These are phyloP conservation scores for Rhododendron kiyosumense DNA, from an alignment of 148 eudicot species.

Conservation along the genomic window DNA sequence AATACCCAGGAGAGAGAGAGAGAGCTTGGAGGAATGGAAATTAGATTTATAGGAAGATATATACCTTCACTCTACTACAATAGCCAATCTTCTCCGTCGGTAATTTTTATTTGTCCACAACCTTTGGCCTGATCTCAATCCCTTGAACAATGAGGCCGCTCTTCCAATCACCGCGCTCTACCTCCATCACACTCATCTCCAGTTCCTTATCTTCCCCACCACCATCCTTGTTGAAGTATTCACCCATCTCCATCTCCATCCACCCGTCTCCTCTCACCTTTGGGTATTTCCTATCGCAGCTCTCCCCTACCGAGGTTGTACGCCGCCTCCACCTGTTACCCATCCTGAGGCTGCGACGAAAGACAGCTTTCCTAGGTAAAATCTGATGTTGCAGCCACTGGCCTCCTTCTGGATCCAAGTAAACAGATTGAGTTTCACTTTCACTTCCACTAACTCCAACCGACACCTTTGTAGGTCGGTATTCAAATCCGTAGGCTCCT, in stretches of 20 bases:
- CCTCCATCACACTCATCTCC: constrained; percentile 39
- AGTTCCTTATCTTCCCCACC: constrained; percentile 28
- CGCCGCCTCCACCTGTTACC: not conserved
- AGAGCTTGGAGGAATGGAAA: too few species aligned
- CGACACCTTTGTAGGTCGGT: constrained; percentile 24
- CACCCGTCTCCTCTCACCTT: constrained; percentile 54
- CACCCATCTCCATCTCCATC: constrained; percentile 60
- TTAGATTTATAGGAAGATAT: not conserved
- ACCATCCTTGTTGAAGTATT: constrained; percentile 20
- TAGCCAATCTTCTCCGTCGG: not conserved
- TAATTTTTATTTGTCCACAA: not conserved
- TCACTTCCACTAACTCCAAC: constrained; percentile 25
- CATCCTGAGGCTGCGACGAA: constrained; percentile 9
- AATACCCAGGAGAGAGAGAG: too few species aligned
- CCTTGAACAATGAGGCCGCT: constrained; percentile 62
- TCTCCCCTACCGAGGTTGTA: not conserved
- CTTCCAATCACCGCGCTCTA: constrained; percentile 39
- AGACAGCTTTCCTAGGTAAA: constrained; percentile 24
- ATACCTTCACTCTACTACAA: not conserved
- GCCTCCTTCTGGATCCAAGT: constrained; percentile 20
- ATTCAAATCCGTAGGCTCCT: constrained; percentile 30
- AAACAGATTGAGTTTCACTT: constrained; percentile 15
- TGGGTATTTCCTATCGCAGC: constrained; percentile 16
- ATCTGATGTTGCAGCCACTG: constrained; percentile 20
- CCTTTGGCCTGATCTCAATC: constrained; percentile 58